These are phyloP conservation scores for Penicillium waksmanii DNA, from an alignment of 495 filamentous ascomycete genomes.

Conservation along the genomic window DNA sequence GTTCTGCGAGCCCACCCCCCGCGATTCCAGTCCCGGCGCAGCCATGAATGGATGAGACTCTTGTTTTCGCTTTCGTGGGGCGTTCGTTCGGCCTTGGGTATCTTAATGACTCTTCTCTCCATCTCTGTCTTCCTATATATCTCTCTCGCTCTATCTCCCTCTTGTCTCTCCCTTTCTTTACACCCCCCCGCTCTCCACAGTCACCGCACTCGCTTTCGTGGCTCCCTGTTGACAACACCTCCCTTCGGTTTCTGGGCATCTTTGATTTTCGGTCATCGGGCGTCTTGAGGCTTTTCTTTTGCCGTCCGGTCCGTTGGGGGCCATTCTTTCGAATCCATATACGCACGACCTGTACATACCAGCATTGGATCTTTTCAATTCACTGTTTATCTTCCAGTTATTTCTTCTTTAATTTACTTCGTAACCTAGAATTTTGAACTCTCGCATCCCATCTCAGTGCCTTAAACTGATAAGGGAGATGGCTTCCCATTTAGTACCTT, in stretches of 20 bases:
- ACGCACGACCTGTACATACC: conserved; percentile 27
- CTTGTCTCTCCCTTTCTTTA: not conserved
- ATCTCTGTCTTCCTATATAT: conserved; percentile 4
- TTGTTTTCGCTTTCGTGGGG: conserved; percentile 2
- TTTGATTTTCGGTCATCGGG: conserved; percentile 13
- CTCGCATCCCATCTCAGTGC: too few species aligned
- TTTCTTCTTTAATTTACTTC: not conserved
- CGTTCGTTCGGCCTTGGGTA: not conserved
- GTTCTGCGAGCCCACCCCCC: conserved; percentile 19
- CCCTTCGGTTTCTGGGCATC: not conserved
- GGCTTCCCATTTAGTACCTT: too few species aligned
- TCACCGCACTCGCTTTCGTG: not conserved
- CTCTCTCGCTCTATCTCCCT: not conserved
- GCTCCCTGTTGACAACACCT: not conserved
- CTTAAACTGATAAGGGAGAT: too few species aligned
- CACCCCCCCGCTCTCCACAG: not conserved
- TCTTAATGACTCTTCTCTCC: conserved; percentile 27
- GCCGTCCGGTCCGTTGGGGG: conserved; percentile 4
- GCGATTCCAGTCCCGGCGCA: conserved; percentile 9
- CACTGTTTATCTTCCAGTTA: conserved; percentile 2
- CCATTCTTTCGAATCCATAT: conserved; percentile 10
- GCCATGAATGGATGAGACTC: conserved; percentile 12
- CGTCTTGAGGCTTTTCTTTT: conserved; percentile 14
- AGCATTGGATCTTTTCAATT: conserved; percentile 8
- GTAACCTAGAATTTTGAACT: not conserved